A percentile compares a stretch with the other conserved stretches of the same genome.
phyloP scores from a whole-genome alignment of 2,329 filamentous ascomycete species.

The Colletotrichum abscissum region DNA sequence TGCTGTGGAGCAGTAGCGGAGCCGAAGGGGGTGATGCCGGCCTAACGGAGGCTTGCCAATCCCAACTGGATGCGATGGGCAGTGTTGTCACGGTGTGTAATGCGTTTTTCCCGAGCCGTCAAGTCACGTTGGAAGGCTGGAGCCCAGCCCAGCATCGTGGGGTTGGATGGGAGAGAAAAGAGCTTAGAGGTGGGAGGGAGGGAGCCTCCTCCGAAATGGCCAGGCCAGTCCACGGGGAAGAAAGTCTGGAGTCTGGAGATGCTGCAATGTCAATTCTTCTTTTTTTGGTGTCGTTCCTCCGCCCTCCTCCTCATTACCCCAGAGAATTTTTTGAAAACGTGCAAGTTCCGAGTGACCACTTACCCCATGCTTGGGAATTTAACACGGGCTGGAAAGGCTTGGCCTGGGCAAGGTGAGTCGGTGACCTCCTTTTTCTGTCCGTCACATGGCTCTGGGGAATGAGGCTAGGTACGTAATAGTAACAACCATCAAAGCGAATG shows the following conservation, averaged over 20 bases:
- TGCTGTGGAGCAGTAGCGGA: conserved; percentile 18
- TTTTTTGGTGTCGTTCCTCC: neutral
- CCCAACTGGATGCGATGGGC: neutral
- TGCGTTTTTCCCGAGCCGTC: neutral
- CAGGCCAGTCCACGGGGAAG: conserved; percentile 13
- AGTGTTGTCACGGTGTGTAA: neutral
- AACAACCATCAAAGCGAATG: conserved; percentile 15
- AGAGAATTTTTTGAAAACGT: neutral
- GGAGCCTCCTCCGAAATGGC: neutral
- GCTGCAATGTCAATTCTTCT: conserved; percentile 8
- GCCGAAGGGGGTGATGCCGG: conserved; percentile 22
- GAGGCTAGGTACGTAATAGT: conserved; percentile 22
- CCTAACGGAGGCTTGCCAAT: conserved; percentile 14
- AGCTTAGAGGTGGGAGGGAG: neutral
- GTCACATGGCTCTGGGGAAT: conserved; percentile 14
- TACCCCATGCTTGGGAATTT: neutral
- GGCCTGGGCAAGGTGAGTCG: neutral
- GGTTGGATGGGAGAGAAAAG: neutral
- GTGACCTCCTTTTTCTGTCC: conserved; percentile 10
- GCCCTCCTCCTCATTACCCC: neutral
- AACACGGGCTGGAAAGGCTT: neutral
- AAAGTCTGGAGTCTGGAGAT: too few species aligned
- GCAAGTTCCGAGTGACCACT: conserved; percentile 6
- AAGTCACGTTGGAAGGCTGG: neutral
- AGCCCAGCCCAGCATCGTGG: neutral